Base-by-base conservation (phyloP, 2,329 filamentous ascomycete species). In the Alternaria sp. region DNA sequence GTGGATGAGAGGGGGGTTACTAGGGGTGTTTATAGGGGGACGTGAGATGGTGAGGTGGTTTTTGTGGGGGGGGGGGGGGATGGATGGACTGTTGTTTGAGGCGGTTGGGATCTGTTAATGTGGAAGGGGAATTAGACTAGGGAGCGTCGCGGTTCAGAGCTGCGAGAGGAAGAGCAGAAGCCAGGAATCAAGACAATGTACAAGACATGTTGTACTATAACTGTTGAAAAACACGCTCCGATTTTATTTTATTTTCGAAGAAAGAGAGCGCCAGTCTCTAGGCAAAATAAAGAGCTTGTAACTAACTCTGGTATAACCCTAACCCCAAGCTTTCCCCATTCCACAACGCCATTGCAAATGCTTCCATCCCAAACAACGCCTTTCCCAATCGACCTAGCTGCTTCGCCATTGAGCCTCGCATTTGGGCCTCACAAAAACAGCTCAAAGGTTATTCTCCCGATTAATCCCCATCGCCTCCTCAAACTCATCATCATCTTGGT, bases 401-500 rank as follows among this genome's bases (percentile, higher is more conserved):
- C 17, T 17, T 17, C 17, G 17, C 17, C 17, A 17, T 17, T 17
- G 17, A 17, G 17, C 17, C 17, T 17, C 17, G 17, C 17, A 17
- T 17, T 2, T 17, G 1, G 2, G 17, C 17, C 17, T 17, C 17
- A 17, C 17, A 52, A 3, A 41, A 36, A 37, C 39, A 37, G 10
- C 21, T 41, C 39, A 41, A 41, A 5, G 2, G 2, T 24, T 51
- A 5, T 26, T 51, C 39, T 56, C 54, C 33, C 36, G 28, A 9
- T 41, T 54, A 11, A 59, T 44, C 3, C 75, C 75, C 74, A 78
- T 77, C 5, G 72, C 75, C 58, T 75, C 73, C 62, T 77, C 79
- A 68, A 82, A 82, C 54, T 81, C 78, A 65, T 81, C 78, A 55
- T 81, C 77, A 67, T 80, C 79, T 23, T 72, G 71, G 37, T 71